phyloP scores from a whole-genome alignment of 2,329 filamentous ascomycete species.

The Emergomyces orientalis region DNA sequence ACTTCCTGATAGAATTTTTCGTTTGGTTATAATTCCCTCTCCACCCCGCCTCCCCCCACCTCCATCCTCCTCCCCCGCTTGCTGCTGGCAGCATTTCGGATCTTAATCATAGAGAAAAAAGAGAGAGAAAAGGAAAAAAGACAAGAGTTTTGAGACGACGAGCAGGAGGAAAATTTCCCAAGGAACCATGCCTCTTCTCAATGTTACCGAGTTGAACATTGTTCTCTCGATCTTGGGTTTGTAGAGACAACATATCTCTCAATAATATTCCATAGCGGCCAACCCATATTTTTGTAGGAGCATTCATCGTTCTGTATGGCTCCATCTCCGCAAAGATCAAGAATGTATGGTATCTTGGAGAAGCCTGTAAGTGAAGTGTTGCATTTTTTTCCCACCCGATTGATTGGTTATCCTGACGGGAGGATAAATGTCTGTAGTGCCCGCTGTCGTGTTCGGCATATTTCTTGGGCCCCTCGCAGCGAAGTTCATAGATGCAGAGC shows the following conservation, averaged over 20 bases:
- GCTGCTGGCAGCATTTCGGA: slow-evolving; percentile 11
- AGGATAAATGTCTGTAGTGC: slow-evolving; percentile 34
- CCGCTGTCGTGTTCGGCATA: slow-evolving; percentile 47
- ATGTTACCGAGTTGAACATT: slow-evolving; percentile 29
- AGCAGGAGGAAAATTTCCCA: background rate
- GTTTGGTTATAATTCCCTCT: background rate
- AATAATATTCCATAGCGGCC: background rate
- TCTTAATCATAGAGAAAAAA: background rate
- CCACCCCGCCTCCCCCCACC: background rate
- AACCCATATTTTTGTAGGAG: slow-evolving; percentile 18
- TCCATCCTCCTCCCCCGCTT: background rate
- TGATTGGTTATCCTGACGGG: background rate
- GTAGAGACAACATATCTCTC: slow-evolving; percentile 6
- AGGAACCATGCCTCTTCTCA: slow-evolving; percentile 28
- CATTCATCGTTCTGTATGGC: slow-evolving; percentile 27
- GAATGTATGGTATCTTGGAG: slow-evolving; percentile 33
- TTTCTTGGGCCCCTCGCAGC: slow-evolving; percentile 47
- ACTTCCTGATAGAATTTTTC: background rate
- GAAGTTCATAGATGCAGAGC: slow-evolving; percentile 42
- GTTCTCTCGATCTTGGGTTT: slow-evolving; percentile 27
- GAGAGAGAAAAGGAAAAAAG: background rate
- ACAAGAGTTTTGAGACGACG: background rate
- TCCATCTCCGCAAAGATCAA: slow-evolving; percentile 31
- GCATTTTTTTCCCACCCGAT: background rate
- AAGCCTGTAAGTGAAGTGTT: slow-evolving; percentile 26